A percentile compares a stretch with the other conserved stretches of the same genome.
These are phyloP conservation scores for Boletus semigastroideus DNA, from an alignment of 1,284 basidiomycete species.

Conservation along the genomic window DNA sequence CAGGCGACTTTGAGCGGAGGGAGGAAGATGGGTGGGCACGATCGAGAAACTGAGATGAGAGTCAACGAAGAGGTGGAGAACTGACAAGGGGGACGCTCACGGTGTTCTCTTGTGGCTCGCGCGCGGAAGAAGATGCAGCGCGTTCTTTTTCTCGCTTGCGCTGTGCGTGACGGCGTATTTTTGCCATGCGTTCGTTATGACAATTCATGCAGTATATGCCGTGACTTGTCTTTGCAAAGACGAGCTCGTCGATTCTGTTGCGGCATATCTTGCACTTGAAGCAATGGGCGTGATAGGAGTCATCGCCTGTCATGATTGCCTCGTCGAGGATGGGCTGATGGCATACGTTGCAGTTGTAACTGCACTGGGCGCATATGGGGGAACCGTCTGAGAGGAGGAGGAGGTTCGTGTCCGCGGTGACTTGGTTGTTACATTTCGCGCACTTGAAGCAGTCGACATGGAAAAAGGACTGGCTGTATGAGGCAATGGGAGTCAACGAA, in stretches of 20 bases:
- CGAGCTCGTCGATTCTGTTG: conserved; percentile 94
- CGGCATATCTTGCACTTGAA: conserved; percentile 97
- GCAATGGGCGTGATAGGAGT: conserved; percentile 97
- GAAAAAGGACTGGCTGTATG: conserved; percentile 73
- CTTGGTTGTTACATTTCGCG: conserved; percentile 77
- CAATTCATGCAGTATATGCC: conserved; percentile 99
- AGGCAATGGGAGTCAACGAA: conserved; percentile 2
- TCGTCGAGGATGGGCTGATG: conserved; percentile 91
- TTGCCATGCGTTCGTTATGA: conserved; percentile 94
- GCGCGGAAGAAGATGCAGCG: conserved; percentile 34
- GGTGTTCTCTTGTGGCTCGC: conserved; percentile 42
- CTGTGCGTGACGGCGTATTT: conserved; percentile 88
- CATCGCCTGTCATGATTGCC: conserved; percentile 98
- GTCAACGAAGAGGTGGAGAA: background rate
- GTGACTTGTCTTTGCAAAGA: conserved; percentile 97
- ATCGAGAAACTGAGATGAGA: conserved; percentile 10
- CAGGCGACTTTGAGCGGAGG: conserved; percentile 23
- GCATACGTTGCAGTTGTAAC: conserved; percentile 95
- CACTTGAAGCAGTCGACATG: conserved; percentile 84
- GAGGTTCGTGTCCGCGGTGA: conserved; percentile 92
- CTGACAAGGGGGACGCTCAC: conserved; percentile 33
- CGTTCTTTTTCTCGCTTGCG: conserved; percentile 56
- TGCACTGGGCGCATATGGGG: conserved; percentile 96
- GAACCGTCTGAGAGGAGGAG: conserved; percentile 94
- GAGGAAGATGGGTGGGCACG: conserved; percentile 13